Base-by-base conservation (phyloP, 352 stramenopile species). In the Thalassiosira oceanica region DNA sequence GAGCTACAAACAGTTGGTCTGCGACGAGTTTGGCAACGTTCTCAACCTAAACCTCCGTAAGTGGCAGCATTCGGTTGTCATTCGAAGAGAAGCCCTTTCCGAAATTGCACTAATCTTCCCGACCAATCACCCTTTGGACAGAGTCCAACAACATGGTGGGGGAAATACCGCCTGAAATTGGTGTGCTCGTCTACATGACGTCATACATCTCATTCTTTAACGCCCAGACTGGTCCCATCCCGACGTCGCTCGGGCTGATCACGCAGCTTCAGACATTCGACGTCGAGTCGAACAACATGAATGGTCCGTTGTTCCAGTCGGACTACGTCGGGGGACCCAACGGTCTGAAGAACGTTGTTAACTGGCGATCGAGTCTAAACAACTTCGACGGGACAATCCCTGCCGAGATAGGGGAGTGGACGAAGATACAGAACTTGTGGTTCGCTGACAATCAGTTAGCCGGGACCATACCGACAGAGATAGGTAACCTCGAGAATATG, bases 381-480 rank as follows among this genome's bases (percentile, higher is more conserved):
- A 73, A 86, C 29, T 78, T 87, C 44, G n/a, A 21, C 31, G 74
- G 80, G 11, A 71, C 44, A 8, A 72, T 90, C 42, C 79, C 81
- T 20, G 63, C 64, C 6, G 71, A 88, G n/a, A 72, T 88, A 60
- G 83, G 83, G 53, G 56, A 76, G 36, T 67, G 84, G 51, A 61
- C 42, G 0, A 78, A 76, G 23, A 54, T 86, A 24, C 29, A 74
- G 27, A 69, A 83, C 52, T 61, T 79, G 10, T 80, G 70, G 70
- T 76, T 76, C 73, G 63, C 70, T 5, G 55, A 76, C 24, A 80
- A 75, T 64, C 28, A 68, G 33, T 55, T 80, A 43, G 62, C 57
- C 2, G 74, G 74, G 11, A 77, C 58, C 3, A 51, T 84, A 51
- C 74, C 74, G 16, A 58, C 16, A 18, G 62, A 80, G 44, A 51